A percentile compares a stretch with the other conserved stretches of the same genome.
phyloP scores from a whole-genome alignment of 2,329 filamentous ascomycete genomes.

The Iodosphaeria phyllophila region DNA sequence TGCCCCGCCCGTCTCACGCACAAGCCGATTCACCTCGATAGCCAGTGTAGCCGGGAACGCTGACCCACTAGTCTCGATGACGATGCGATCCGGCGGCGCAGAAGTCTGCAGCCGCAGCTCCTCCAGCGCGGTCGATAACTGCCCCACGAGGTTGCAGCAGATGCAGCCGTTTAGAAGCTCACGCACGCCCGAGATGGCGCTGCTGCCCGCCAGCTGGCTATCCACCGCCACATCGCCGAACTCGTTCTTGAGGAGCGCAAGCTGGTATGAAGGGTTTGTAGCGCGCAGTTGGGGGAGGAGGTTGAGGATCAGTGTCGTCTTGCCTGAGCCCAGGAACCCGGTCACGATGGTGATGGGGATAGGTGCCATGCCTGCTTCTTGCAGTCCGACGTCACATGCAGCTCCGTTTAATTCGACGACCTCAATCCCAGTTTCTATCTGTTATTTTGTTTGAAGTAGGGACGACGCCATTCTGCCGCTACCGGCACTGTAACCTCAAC shows the following conservation, averaged over 20 bases:
- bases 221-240: constrained; percentile 91
- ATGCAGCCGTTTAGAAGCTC: constrained; percentile 96
- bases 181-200: constrained; percentile 71
- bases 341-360: constrained; percentile 91
- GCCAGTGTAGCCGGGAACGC: constrained; percentile 80
- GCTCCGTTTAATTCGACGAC: neutral
- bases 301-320: constrained; percentile 89
- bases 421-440: neutral
- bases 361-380: constrained; percentile 30
- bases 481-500: too few relatives aligned
- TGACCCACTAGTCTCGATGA: constrained; percentile 82
- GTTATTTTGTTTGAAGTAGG: too few relatives aligned
- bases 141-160: constrained; percentile 94
- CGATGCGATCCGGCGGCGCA: constrained; percentile 57
- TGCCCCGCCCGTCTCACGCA: constrained; percentile 41
- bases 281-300: constrained; percentile 75
- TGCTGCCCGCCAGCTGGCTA: constrained; percentile 69
- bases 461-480: too few relatives aligned
- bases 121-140: constrained; percentile 61
- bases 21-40: constrained; percentile 71
- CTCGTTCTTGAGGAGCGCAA: constrained; percentile 94
- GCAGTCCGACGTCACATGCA: constrained; percentile 3
- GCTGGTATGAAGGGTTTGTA: constrained; percentile 56
- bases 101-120: constrained; percentile 38
- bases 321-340: constrained; percentile 88